Conservation (phyloP, 805 yeast genomes). For the Saccharomycopsis lassenensis region DNA sequence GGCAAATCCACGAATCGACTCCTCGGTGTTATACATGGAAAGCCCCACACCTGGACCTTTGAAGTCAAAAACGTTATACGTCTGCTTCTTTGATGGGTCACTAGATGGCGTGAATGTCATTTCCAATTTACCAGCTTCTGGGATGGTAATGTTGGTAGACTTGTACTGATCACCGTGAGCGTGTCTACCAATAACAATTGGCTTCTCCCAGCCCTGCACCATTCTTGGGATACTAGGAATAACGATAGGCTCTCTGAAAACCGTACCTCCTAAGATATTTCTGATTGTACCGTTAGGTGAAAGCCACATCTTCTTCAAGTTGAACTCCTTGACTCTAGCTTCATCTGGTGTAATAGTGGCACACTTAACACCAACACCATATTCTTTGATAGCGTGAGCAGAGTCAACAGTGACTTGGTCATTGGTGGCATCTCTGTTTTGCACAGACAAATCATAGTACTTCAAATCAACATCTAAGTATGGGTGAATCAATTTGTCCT, state of each 20-base stretch:
- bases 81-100: slow-evolving; percentile 38
- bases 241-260: slow-evolving; percentile 75
- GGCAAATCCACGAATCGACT: slow-evolving; percentile 67
- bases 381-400: slow-evolving; percentile 61
- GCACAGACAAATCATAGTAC: slow-evolving; percentile 64
- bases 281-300: slow-evolving; percentile 82
- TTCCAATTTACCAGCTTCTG: slow-evolving; percentile 57
- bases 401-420: slow-evolving; percentile 72
- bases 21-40: slow-evolving; percentile 79
- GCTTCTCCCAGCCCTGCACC: slow-evolving; percentile 72
- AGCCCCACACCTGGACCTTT: slow-evolving; percentile 63
- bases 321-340: slow-evolving; percentile 64
- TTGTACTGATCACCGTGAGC: slow-evolving; percentile 81
- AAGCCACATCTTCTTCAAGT: slow-evolving; percentile 70
- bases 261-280: slow-evolving; percentile 74
- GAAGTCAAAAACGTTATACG: slow-evolving; percentile 48
- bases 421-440: slow-evolving; percentile 56
- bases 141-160: slow-evolving; percentile 62
- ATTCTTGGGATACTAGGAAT: slow-evolving; percentile 68
- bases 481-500: slow-evolving; percentile 55
- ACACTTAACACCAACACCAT: slow-evolving; percentile 76
- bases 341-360: slow-evolving; percentile 84
- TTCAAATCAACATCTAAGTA: slow-evolving; percentile 63
- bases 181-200: slow-evolving; percentile 78
- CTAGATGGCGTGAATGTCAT: slow-evolving; percentile 55